Base-by-base conservation (phyloP, 345 rosid genomes). In the Salix purpurea region DNA sequence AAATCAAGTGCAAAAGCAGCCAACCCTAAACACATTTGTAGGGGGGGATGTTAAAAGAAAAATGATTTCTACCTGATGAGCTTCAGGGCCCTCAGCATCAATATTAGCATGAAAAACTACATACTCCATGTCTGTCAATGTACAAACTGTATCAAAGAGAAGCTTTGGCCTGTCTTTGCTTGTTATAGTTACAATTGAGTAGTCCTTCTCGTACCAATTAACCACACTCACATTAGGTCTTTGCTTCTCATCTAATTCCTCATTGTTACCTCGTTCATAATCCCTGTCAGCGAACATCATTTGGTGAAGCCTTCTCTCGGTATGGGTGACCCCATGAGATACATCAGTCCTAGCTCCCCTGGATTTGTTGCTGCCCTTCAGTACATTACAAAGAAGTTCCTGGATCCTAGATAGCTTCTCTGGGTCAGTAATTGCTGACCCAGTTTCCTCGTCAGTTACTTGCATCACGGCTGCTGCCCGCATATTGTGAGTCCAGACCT, bases 231-330 rank as follows among this genome's bases (percentile, higher is more conserved):
- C 98, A 72, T 86, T 83, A 19, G 97, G 98, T 76, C 86, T 90
- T 50, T 54, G 85, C 80, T 82, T 93, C 80, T 87, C 91, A 78
- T 87, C 91, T 80, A 82, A 85, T 42, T 66, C 79, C 1, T 87
- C 90, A 34, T 83, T 87, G 39, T 80, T 84, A 3, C 68, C 68
- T 56, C 90, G 86, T 64, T 91, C 94, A 67, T 92, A 96, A 85
- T 96, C 99, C 87, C 99, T 88, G 74, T 91, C 97, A 24, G 92
- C 99, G 86, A 92, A 91, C 97, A 96, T 91, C 98, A 96, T 88
- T 83, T 96, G 98, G 90, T 96, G 99, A 79, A 96, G 94, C 85
- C 99, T 88, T 78, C 99, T 86, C 24, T 91, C 96, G 0, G 89
- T 88, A 77, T 93, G 99, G 16, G 90, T 89, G 37, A 74, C 83